Evolutionary conservation across 2,329 filamentous ascomycete species (phyloP).

Genomic region (Fusarium sulawesiense): DNA sequence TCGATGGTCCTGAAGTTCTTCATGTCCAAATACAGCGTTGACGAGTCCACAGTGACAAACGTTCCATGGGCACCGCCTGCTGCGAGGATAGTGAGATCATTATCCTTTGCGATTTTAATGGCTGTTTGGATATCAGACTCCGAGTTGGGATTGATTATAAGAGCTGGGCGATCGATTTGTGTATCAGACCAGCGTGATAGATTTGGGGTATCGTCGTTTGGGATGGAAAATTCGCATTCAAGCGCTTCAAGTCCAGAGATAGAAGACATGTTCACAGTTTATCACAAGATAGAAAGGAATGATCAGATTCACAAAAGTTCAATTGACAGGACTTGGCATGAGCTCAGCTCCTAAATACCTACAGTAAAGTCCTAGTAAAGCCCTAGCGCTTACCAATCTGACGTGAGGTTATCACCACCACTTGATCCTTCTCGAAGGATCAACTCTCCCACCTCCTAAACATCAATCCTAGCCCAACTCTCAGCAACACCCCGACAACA

Average conservation of each 20-base stretch:
- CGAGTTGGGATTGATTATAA: slow-evolving; percentile 45
- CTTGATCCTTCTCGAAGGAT: not conserved
- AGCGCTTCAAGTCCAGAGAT: slow-evolving; percentile 9
- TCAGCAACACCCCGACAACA: slow-evolving; percentile 24
- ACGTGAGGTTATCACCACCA: not conserved
- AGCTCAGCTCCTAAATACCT: not conserved
- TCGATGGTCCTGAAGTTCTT: slow-evolving; percentile 46
- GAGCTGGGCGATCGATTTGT: slow-evolving; percentile 40
- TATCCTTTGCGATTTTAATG: slow-evolving; percentile 44
- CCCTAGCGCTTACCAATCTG: slow-evolving; percentile 29
- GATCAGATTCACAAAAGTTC: not conserved
- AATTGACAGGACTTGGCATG: fast-evolving
- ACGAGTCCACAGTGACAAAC: slow-evolving; percentile 47
- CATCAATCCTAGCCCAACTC: slow-evolving; percentile 15
- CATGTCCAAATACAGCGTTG: slow-evolving; percentile 51
- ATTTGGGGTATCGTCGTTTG: not conserved
- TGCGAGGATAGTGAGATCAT: slow-evolving; percentile 47
- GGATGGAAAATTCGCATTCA: slow-evolving; percentile 9
- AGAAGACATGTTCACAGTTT: slow-evolving; percentile 14
- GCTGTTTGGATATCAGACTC: slow-evolving; percentile 47
- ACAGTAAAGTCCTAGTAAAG: not conserved
- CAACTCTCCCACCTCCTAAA: not conserved
- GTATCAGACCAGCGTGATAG: slow-evolving; percentile 50
- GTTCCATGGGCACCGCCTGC: slow-evolving; percentile 46
- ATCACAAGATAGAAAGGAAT: fast-evolving